Conservation (phyloP, 1,284 basidiomycete genomes). For the Dichomitus squalens region DNA sequence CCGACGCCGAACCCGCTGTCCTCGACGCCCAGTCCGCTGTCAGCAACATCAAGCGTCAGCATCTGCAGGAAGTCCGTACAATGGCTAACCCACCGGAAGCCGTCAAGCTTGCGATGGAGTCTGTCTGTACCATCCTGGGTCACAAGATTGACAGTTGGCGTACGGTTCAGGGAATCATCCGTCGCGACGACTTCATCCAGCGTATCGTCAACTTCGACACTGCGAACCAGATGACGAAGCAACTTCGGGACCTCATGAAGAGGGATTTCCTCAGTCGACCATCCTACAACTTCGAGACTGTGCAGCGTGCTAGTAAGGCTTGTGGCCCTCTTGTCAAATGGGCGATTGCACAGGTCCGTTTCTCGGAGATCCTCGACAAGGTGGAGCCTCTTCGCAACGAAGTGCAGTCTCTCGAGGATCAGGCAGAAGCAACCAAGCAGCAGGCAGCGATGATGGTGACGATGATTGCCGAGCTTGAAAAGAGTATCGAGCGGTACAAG, state of each 20-base stretch:
- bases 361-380: slow-evolving; percentile 97
- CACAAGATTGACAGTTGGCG: slow-evolving; percentile 98
- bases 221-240: slow-evolving; percentile 85
- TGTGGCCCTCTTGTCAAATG: slow-evolving; percentile 99
- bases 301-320: slow-evolving; percentile 95
- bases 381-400: slow-evolving; percentile 97
- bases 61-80: slow-evolving; percentile 95
- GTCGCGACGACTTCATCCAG: slow-evolving; percentile 96
- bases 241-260: slow-evolving; percentile 91
- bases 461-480: slow-evolving; percentile 93
- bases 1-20: slow-evolving; percentile 97
- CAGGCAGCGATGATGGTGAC: slow-evolving; percentile 89
- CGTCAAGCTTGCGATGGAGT: slow-evolving; percentile 99
- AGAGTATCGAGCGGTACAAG: slow-evolving; percentile 94
- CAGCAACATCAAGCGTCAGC: slow-evolving; percentile 96
- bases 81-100: slow-evolving; percentile 99
- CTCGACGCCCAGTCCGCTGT: slow-evolving; percentile 94
- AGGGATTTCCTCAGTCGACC: slow-evolving; percentile 91
- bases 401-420: slow-evolving; percentile 89
- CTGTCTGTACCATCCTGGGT: slow-evolving; percentile 96
- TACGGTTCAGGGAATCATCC: slow-evolving; percentile 94
- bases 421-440: slow-evolving; percentile 92
- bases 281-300: slow-evolving; percentile 93
- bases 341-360: slow-evolving; percentile 96
- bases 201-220: slow-evolving; percentile 99